These are phyloP conservation scores for Blastobotrys attinorum DNA, from an alignment of 805 yeast species.

Conservation along the genomic window DNA sequence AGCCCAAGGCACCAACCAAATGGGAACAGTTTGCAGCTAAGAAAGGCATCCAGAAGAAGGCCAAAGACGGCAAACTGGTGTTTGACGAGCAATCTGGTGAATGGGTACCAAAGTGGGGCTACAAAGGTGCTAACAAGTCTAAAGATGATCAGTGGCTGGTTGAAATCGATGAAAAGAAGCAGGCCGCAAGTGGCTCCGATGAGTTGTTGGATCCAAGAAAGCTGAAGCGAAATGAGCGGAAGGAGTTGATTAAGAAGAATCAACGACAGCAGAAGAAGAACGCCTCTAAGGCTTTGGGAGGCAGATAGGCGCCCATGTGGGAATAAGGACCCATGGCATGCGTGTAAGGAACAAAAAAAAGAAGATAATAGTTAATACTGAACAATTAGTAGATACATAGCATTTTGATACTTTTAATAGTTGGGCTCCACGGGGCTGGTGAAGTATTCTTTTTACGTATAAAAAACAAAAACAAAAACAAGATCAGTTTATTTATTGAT, in stretches of 20 bases:
- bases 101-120: conserved; percentile 99
- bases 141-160: conserved; percentile 91
- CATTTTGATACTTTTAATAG: too few relatives aligned
- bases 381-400: too few relatives aligned
- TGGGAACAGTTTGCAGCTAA: conserved; percentile 96
- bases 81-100: conserved; percentile 84
- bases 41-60: conserved; percentile 90
- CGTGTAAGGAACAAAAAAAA: too few relatives aligned
- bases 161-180: conserved; percentile 73
- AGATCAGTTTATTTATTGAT: too few relatives aligned
- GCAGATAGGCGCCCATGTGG: too few relatives aligned
- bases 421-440: too few relatives aligned
- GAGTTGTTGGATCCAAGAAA: conserved; percentile 85
- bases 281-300: conserved; percentile 19
- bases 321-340: too few relatives aligned
- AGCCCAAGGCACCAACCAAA: conserved; percentile 83
- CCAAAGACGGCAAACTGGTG: conserved; percentile 80
- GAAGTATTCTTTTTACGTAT: too few relatives aligned
- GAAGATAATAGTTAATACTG: too few relatives aligned
- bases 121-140: conserved; percentile 83
- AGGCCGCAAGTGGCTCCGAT: conserved; percentile 27
- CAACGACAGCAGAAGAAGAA: conserved; percentile 79
- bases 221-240: conserved; percentile 73
- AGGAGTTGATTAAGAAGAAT: conserved; percentile 77
- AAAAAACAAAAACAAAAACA: too few relatives aligned